Conservation (phyloP, 176 grass and related monocot species). For the Dendrocalamus sinicus region DNA sequence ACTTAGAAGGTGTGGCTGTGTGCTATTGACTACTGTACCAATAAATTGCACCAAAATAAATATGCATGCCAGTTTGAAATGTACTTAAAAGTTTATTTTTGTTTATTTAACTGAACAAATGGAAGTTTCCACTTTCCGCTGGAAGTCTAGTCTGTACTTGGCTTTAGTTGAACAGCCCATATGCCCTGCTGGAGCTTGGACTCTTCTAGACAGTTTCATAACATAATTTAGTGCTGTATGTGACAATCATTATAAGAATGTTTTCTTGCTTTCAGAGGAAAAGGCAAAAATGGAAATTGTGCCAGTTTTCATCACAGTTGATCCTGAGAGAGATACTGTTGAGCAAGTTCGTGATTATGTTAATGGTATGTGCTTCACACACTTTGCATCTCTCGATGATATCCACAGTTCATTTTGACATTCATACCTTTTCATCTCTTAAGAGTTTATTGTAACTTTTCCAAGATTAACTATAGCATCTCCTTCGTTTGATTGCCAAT, state of each 20-base stretch:
- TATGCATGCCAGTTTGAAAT: too few relatives aligned
- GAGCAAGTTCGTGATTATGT: constrained; percentile 90
- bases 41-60: not conserved
- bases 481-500: not conserved
- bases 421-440: not conserved
- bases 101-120: constrained; percentile 14
- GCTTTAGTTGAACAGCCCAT: too few relatives aligned
- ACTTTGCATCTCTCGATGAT: not conserved
- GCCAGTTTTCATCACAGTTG: constrained; percentile 92
- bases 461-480: not conserved
- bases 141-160: not conserved
- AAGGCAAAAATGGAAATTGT: constrained; percentile 77
- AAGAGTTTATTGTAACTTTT: not conserved
- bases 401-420: not conserved
- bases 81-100: not conserved
- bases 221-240: not conserved
- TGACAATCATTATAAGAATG: not conserved
- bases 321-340: constrained; percentile 93
- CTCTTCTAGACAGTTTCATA: too few relatives aligned
- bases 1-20: too few relatives aligned
- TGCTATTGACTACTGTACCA: too few relatives aligned
- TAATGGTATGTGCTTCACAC: constrained; percentile 50
- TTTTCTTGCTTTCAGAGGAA: constrained; percentile 49
- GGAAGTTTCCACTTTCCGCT: not conserved
- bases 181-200: not conserved